These are phyloP conservation scores for Brassica juncea DNA, from an alignment of 345 rosid species.

Conservation along the genomic window DNA sequence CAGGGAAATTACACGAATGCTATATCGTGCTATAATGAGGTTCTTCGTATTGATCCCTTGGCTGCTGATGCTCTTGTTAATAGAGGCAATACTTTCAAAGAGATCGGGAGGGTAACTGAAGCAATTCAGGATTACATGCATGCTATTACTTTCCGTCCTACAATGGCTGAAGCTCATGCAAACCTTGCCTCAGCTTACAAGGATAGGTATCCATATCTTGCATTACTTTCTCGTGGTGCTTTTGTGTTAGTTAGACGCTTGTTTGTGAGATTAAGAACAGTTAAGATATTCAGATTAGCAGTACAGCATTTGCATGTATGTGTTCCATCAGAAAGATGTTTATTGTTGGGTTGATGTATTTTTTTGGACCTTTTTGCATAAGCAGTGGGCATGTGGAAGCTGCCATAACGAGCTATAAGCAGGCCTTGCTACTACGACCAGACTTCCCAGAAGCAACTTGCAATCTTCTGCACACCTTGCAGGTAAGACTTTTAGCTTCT, in stretches of 20 bases:
- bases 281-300: background rate
- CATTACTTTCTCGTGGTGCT: too few relatives aligned
- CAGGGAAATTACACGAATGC: constrained; percentile 96
- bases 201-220: constrained; percentile 64
- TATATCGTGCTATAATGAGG: constrained; percentile 96
- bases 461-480: constrained; percentile 91
- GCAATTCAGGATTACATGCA: constrained; percentile 91
- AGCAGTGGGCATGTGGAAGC: constrained; percentile 90
- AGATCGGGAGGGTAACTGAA: constrained; percentile 90
- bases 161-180: constrained; percentile 99
- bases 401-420: constrained; percentile 88
- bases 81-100: constrained; percentile 96
- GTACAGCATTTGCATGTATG: constrained; percentile 5
- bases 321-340: background rate
- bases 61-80: constrained; percentile 99
- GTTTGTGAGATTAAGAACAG: background rate
- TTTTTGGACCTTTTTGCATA: constrained; percentile 24
- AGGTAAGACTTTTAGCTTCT: constrained; percentile 49
- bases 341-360: constrained; percentile 11
- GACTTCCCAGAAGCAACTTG: constrained; percentile 99
- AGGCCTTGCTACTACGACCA: constrained; percentile 77
- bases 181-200: constrained; percentile 99
- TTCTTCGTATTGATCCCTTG: constrained; percentile 92
- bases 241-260: background rate
- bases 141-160: constrained; percentile 80